Conservation (phyloP, 371 early-diverging fungal genomes). For the Mucor saturninus region DNA sequence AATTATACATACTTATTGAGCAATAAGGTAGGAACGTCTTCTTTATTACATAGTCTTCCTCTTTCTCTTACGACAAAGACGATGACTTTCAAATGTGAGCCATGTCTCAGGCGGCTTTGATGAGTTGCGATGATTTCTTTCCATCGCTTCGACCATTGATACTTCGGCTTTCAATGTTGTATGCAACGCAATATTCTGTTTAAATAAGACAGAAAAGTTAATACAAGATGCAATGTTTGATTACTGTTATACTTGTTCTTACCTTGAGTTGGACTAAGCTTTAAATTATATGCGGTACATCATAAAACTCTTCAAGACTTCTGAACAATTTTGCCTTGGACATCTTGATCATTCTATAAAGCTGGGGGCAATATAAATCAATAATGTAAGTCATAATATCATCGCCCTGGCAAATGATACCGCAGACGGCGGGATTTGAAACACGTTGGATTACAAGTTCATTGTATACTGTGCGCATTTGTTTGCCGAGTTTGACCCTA, state of each 20-base stretch:
- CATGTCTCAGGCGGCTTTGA: slow-evolving; percentile 21
- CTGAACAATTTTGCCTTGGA: slow-evolving; percentile 16
- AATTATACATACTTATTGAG: not conserved
- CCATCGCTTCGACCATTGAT: slow-evolving; percentile 16
- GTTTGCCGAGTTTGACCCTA: slow-evolving; percentile 19
- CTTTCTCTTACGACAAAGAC: slow-evolving; percentile 22
- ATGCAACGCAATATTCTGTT: slow-evolving; percentile 22
- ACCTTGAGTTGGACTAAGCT: slow-evolving; percentile 19
- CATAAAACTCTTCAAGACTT: slow-evolving; percentile 17
- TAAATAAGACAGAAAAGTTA: slow-evolving; percentile 22
- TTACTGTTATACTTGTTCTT: slow-evolving; percentile 24
- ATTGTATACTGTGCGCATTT: slow-evolving; percentile 17
- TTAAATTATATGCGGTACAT: slow-evolving; percentile 19
- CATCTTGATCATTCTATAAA: slow-evolving; percentile 19
- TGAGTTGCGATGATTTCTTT: slow-evolving; percentile 17
- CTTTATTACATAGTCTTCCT: slow-evolving; percentile 16
- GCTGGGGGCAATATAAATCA: slow-evolving; percentile 18
- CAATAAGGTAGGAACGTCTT: too few species aligned
- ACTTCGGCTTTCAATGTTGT: slow-evolving; percentile 11
- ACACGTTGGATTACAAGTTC: slow-evolving; percentile 16
- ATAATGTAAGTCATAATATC: slow-evolving; percentile 15
- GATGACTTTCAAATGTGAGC: slow-evolving; percentile 20
- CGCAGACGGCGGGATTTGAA: slow-evolving; percentile 20
- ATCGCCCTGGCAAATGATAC: slow-evolving; percentile 18
- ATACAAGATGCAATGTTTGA: slow-evolving; percentile 20